Evolutionary conservation across 345 rosid species (phyloP).

Genomic region (Sonneratia alba): DNA sequence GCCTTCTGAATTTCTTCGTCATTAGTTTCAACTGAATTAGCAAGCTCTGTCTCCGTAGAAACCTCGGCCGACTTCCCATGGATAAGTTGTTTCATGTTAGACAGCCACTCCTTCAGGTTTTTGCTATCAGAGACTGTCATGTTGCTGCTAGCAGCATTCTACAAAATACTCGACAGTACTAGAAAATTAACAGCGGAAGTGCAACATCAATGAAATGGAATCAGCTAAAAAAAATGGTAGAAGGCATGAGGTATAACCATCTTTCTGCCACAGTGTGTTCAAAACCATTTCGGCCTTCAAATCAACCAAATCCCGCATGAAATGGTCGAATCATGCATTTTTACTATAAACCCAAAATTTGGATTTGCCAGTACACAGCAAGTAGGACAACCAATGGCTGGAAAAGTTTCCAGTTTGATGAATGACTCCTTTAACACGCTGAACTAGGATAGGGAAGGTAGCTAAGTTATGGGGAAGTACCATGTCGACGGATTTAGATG

Average conservation of each 20-base stretch:
- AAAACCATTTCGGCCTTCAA: background rate
- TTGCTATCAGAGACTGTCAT: slow-evolving; percentile 5
- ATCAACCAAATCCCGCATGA: background rate
- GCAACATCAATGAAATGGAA: background rate
- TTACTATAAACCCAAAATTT: background rate
- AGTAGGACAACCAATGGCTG: background rate
- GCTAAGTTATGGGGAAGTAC: slow-evolving; percentile 3
- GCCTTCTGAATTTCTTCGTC: slow-evolving; percentile 16
- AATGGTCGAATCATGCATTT: background rate
- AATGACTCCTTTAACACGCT: background rate
- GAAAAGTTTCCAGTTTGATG: background rate
- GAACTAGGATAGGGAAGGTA: background rate
- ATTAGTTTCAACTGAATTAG: slow-evolving; percentile 8
- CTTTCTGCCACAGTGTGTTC: background rate
- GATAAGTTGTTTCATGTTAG: slow-evolving; percentile 18
- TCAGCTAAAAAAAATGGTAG: background rate
- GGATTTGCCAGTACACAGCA: background rate
- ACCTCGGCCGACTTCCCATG: slow-evolving; percentile 16
- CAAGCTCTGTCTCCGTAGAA: slow-evolving; percentile 19
- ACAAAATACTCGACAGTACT: background rate
- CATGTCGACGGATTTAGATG: slow-evolving; percentile 23
- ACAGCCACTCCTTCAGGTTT: slow-evolving; percentile 15
- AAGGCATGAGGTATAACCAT: background rate
- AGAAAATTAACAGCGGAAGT: background rate
- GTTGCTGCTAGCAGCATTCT: slow-evolving; percentile 18